Evolutionary conservation across 2,329 filamentous ascomycete species (phyloP).

Genomic region (Sporothrix pseudoabietina): DNA sequence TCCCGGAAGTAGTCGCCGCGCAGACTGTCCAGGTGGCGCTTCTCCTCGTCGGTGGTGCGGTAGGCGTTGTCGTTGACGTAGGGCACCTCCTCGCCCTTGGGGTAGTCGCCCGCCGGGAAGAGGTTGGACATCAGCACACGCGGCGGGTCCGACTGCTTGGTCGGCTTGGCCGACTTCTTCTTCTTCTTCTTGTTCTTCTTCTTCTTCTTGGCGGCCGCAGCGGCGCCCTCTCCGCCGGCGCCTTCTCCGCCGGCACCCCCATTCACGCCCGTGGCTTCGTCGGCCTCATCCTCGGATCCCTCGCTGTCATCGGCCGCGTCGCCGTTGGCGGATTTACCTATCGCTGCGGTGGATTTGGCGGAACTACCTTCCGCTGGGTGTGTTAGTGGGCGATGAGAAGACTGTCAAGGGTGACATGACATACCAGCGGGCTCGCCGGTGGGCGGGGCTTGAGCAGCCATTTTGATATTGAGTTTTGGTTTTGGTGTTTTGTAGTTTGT

Average conservation of each 20-base stretch:
- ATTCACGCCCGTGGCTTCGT: slow-evolving; percentile 45
- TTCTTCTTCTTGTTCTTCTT: slow-evolving; percentile 64
- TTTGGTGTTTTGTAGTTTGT: slow-evolving; percentile 5
- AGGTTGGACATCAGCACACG: slow-evolving; percentile 72
- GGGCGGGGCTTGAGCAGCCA: slow-evolving; percentile 47
- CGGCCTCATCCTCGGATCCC: slow-evolving; percentile 58
- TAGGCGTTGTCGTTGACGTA: slow-evolving; percentile 77
- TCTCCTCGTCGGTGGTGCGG: slow-evolving; percentile 82
- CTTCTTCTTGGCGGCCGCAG: slow-evolving; percentile 44
- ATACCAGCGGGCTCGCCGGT: slow-evolving; percentile 35
- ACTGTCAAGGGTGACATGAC: not conserved
- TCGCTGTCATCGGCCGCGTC: slow-evolving; percentile 48
- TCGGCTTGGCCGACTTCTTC: slow-evolving; percentile 73
- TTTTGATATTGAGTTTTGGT: slow-evolving; percentile 36
- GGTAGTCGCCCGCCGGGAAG: slow-evolving; percentile 72
- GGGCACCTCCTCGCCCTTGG: slow-evolving; percentile 75
- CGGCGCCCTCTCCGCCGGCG: slow-evolving; percentile 35
- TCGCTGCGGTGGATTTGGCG: slow-evolving; percentile 41
- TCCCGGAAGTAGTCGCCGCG: slow-evolving; percentile 76
- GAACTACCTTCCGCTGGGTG: slow-evolving; percentile 20
- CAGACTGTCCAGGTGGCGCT: slow-evolving; percentile 77
- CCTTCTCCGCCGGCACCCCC: slow-evolving; percentile 30
- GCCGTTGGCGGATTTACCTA: slow-evolving; percentile 44
- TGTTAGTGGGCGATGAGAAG: not conserved
- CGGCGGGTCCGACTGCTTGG: slow-evolving; percentile 75